Base-by-base conservation (phyloP, 208 protist species). In the Porcisia hertigi region DNA sequence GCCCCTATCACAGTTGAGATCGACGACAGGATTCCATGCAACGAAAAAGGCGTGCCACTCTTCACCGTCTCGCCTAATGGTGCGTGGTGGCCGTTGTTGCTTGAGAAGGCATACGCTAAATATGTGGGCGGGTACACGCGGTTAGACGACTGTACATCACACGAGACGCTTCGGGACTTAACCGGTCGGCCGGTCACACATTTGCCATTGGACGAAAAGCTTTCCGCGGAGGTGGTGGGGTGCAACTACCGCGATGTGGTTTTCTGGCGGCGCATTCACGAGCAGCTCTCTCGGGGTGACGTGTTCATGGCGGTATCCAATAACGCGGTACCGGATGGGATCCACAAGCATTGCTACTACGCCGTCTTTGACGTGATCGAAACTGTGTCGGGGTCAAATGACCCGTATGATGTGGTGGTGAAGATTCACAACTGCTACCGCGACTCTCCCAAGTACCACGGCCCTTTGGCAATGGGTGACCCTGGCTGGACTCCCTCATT, bases 31-130 rank as follows among this genome's bases (percentile, higher is more conserved):
- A 75, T 95, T 11, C 91, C 91, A n/a, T 89, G 86, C 71, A 74
- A 82, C 53, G 66, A 47, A 41, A 66, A 87, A 53, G 71, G 73
- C 25, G 64, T 86, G 66, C 88, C 91, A 34, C 77, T 84, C 62
- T 95, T 91, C 73, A 83, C 52, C 5, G 52, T 60, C 3, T 73
- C 86, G 11, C 86, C 88, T 3, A 75, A 75, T 23, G 81, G 74
- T 5, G 79, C 82, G 64, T 92, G 86, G 86, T 97, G 88, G 70
- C 91, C 93, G 25, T 72, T 94, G 30, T 77, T 97, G 41, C 69
- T 97, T 30, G 91, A 97, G 81, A 97, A 94, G 85, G 93, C 93
- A 18, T 97, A 97, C 67, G 93, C 93, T 3, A 97, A 97, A 80
- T 94, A 94, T 84, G 88, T 94, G 14, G 91, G 91, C 62, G 88